Conservation (phyloP, 192 early-diverging fungal species). For the Phycomyces nitens region DNA sequence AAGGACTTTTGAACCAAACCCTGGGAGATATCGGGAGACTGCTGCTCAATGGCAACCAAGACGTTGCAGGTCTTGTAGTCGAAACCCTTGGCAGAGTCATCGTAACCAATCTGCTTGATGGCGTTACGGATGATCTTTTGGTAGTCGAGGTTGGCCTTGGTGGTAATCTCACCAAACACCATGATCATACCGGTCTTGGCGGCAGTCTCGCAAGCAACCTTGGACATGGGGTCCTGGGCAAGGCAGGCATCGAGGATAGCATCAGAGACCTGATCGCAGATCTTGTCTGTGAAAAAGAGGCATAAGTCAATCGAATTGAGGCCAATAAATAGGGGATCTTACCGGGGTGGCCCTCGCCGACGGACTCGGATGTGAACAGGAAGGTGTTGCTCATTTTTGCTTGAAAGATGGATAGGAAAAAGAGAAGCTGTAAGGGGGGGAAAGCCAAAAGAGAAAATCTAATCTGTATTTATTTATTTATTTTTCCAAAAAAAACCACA, state of each 20-base stretch:
- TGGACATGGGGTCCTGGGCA: slow-evolving; percentile 91
- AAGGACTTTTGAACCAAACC: slow-evolving; percentile 91
- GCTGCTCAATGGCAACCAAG: slow-evolving; percentile 98
- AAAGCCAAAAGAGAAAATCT: not conserved
- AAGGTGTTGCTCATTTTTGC: slow-evolving; percentile 70
- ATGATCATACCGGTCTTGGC: slow-evolving; percentile 99
- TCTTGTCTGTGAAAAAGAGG: slow-evolving; percentile 74
- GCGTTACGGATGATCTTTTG: slow-evolving; percentile 99
- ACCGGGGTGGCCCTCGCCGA: slow-evolving; percentile 99
- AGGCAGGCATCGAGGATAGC: slow-evolving; percentile 97
- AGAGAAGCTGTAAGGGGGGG: not conserved
- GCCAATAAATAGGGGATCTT: no score
- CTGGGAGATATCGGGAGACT: slow-evolving; percentile 98
- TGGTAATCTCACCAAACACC: slow-evolving; percentile 99
- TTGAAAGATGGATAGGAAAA: slow-evolving; percentile 4
- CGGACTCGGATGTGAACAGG: slow-evolving; percentile 99
- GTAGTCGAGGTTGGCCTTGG: slow-evolving; percentile 97
- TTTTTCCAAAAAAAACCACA: not conserved
- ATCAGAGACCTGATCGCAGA: slow-evolving; percentile 99
- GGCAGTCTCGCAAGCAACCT: slow-evolving; percentile 99
- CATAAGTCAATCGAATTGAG: no score
- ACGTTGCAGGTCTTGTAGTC: slow-evolving; percentile 99
- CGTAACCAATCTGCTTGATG: slow-evolving; percentile 98
- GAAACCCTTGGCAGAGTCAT: slow-evolving; percentile 98
- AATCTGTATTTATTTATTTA: not conserved